Conservation (phyloP, 495 filamentous ascomycete species). For the Lentithecium fluviatile region DNA sequence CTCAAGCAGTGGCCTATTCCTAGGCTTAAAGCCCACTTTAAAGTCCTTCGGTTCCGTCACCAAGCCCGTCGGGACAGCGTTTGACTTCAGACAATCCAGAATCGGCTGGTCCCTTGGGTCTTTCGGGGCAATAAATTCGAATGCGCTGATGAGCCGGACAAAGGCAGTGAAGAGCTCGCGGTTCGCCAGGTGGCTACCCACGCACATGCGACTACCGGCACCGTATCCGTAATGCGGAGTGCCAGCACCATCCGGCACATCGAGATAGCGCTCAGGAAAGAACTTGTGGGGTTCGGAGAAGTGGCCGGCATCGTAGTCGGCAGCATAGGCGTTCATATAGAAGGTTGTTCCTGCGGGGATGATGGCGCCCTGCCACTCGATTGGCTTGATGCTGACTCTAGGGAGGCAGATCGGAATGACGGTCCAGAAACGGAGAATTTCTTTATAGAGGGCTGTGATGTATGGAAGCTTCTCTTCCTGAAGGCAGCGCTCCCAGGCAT, state of each 20-base stretch:
- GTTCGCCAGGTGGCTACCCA: slow-evolving; percentile 32
- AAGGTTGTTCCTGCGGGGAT: slow-evolving; percentile 66
- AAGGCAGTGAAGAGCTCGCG: slow-evolving; percentile 54
- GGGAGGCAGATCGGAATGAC: slow-evolving; percentile 74
- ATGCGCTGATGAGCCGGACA: slow-evolving; percentile 65
- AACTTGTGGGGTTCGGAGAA: slow-evolving; percentile 61
- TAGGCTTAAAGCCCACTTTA: slow-evolving; percentile 51
- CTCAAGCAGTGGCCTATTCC: slow-evolving; percentile 49
- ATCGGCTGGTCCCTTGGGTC: slow-evolving; percentile 55
- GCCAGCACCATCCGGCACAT: slow-evolving; percentile 53
- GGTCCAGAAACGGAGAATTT: slow-evolving; percentile 68
- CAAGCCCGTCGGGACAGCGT: slow-evolving; percentile 61
- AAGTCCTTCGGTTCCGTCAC: slow-evolving; percentile 72
- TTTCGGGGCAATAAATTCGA: slow-evolving; percentile 54
- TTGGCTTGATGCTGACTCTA: slow-evolving; percentile 62
- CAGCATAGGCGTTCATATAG: slow-evolving; percentile 71
- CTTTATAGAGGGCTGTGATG: slow-evolving; percentile 66
- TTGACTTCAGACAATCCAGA: slow-evolving; percentile 62
- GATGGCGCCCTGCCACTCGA: slow-evolving; percentile 56
- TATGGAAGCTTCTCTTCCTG: slow-evolving; percentile 70
- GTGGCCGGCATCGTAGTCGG: slow-evolving; percentile 65
- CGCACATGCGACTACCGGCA: slow-evolving; percentile 44
- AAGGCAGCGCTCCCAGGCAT: slow-evolving; percentile 65
- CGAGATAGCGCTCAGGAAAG: slow-evolving; percentile 65
- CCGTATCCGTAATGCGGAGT: slow-evolving; percentile 72